phyloP scores from a whole-genome alignment of 2,329 filamentous ascomycete species.

The Diaporthe amygdali region DNA sequence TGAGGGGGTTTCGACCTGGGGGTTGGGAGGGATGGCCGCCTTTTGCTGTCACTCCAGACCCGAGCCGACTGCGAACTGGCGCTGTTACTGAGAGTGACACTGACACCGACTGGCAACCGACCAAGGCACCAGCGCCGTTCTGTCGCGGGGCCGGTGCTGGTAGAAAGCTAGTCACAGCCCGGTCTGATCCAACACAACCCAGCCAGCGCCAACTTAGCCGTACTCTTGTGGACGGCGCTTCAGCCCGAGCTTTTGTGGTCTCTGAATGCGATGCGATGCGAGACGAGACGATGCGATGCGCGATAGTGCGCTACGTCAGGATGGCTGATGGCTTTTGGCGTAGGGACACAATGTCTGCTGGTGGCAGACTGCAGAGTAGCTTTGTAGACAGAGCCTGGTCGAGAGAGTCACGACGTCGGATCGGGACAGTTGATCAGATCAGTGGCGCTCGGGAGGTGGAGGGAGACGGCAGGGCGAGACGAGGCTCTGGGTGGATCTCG shows the following conservation, averaged over 20 bases:
- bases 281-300: not conserved
- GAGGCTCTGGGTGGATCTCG: slow-evolving; percentile 20
- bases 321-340: not conserved
- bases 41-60: slow-evolving; percentile 4
- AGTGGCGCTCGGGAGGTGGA: slow-evolving; percentile 2
- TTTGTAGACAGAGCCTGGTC: not conserved
- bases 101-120: slow-evolving; percentile 7
- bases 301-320: not conserved
- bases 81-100: too few species aligned
- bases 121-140: slow-evolving; percentile 8
- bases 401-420: slow-evolving; percentile 2
- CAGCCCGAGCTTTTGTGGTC: too few species aligned
- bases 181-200: not conserved
- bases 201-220: not conserved
- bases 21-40: not conserved
- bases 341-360: not conserved
- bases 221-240: not conserved
- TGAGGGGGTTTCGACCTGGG: slow-evolving; percentile 16
- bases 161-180: slow-evolving; percentile 4
- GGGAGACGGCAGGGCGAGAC: slow-evolving; percentile 8
- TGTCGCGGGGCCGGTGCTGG: slow-evolving; percentile 1
- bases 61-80: not conserved
- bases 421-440: slow-evolving; percentile 10
- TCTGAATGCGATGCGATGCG: not conserved
- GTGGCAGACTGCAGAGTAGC: not conserved